Evolutionary conservation across 1,284 basidiomycete genomes (phyloP), one percentile per base, ranked within the genome.

Genomic region (Wolfiporia cocos): DNA sequence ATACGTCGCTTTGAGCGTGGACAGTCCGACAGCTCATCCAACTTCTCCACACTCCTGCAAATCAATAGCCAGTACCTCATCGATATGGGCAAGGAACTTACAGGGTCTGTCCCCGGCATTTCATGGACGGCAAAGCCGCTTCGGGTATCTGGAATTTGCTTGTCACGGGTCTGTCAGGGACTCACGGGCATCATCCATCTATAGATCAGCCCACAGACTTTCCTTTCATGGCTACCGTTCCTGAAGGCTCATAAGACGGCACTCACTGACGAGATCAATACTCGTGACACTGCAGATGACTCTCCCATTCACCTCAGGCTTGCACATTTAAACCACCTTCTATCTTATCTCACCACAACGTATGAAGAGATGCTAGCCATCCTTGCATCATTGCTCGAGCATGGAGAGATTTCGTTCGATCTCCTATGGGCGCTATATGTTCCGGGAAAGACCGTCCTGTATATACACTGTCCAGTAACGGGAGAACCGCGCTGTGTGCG

Each of bases 321-420:
- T 10, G 53, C 64, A 2, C 70, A 74, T 10, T 64, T 78, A 29
- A 58, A 65, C 17, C 56, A 76, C 17, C 65, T 81, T 20, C 64
- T 76, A 35, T 54, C 62, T 12, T 74, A 70, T 43, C 60, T 81
- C 34, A 62, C 67, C 2, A 60, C 62, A 7, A 73, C 76, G 46
- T 78, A 75, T 53, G 63, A 62, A 30, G 53, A 59, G 9, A 75
- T 71, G 0, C 57, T 80, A 28, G 57, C 61, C 12, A 68, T 62
- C 6, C 65, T 80, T 44, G 54, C 65, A 0, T 66, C 70, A 10
- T 66, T 80, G 12, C 67, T 67, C 15, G 51, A 68, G 10, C 72
- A 78, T 44, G 66, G 62, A 5, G 76, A 81, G 50, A 79, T 81
- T 50, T 74, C 72, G 2, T 81, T 70, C 52, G 68, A 74, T n/a